phyloP scores from a whole-genome alignment of 352 stramenopile genomes.

The Halophytophthora batemanensis region DNA sequence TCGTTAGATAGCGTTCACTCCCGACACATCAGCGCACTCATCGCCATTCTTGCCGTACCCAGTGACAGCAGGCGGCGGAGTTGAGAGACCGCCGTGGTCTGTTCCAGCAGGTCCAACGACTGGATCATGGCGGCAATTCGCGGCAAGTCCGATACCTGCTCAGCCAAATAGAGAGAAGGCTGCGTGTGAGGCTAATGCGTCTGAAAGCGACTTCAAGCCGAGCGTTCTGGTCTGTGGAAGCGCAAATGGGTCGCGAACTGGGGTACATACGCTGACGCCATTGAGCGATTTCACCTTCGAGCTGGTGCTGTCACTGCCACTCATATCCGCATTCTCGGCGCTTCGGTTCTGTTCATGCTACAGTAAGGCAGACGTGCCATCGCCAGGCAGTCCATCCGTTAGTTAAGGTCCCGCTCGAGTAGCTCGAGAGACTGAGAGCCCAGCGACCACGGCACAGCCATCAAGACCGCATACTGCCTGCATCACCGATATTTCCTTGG shows the following conservation, averaged over 20 bases:
- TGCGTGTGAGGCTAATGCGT: no score
- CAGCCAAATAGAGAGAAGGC: neutral
- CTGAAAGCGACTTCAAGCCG: neutral
- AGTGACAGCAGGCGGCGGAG: constrained; percentile 98
- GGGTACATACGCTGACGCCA: constrained; percentile 35
- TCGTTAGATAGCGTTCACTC: neutral
- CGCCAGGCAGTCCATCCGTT: neutral
- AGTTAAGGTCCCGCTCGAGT: neutral
- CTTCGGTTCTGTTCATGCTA: neutral
- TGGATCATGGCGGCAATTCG: constrained; percentile 95
- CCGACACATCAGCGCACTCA: neutral
- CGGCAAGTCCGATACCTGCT: constrained; percentile 91
- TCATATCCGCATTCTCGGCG: constrained; percentile 3
- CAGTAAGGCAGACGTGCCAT: neutral
- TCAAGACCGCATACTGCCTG: no score
- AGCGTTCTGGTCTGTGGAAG: neutral
- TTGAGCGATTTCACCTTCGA: constrained; percentile 24
- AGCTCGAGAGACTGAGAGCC: no score
- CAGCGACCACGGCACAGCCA: no score
- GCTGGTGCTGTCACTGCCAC: constrained; percentile 6
- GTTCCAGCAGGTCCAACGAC: constrained; percentile 87
- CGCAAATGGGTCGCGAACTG: no score
- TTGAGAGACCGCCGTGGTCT: constrained; percentile 94
- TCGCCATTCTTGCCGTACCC: constrained; percentile 32
- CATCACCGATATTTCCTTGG: neutral